These are phyloP conservation scores for Ceratocystiopsis minuta DNA, from an alignment of 2,329 filamentous ascomycete genomes.

Conservation along the genomic window DNA sequence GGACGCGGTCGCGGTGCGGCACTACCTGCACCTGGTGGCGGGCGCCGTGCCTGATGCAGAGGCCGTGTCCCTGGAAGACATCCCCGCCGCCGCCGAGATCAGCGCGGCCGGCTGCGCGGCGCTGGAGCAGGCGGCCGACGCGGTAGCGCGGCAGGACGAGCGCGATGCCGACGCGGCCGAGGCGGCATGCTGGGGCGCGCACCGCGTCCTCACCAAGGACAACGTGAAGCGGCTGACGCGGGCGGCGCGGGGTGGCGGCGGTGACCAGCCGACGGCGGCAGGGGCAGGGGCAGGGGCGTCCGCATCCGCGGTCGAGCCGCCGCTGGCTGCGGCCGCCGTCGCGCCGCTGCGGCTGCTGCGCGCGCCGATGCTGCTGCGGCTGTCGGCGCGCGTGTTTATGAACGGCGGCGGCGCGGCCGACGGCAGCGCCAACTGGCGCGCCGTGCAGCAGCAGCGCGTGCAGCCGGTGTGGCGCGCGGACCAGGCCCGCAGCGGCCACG, in stretches of 20 bases:
- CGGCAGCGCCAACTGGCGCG: background rate
- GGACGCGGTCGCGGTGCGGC: slow-evolving; percentile 51
- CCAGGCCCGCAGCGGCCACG: slow-evolving; percentile 30
- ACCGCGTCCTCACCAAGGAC: slow-evolving; percentile 44
- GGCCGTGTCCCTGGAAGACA: slow-evolving; percentile 35
- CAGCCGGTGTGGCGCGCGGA: too few species aligned
- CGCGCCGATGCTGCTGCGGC: slow-evolving; percentile 38
- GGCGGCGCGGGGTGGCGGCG: slow-evolving; percentile 3
- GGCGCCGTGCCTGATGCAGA: too few species aligned
- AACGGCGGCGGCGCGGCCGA: slow-evolving; percentile 22
- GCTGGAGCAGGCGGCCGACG: slow-evolving; percentile 52
- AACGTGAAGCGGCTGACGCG: slow-evolving; percentile 6
- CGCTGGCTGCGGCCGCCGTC: slow-evolving; percentile 20
- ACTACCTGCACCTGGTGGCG: slow-evolving; percentile 48
- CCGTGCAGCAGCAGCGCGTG: too few species aligned
- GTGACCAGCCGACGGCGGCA: background rate
- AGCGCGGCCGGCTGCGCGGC: slow-evolving; percentile 43
- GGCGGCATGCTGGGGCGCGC: slow-evolving; percentile 37
- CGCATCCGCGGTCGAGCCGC: background rate
- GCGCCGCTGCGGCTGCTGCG: slow-evolving; percentile 42
- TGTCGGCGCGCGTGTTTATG: slow-evolving; percentile 59
- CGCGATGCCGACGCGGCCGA: slow-evolving; percentile 45
- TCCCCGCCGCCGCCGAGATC: slow-evolving; percentile 56
- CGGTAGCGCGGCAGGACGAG: slow-evolving; percentile 46
- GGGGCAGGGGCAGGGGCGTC: background rate